Evolutionary conservation across 306 rosid genomes (phyloP).

Genomic region (Prunus dulcis): DNA sequence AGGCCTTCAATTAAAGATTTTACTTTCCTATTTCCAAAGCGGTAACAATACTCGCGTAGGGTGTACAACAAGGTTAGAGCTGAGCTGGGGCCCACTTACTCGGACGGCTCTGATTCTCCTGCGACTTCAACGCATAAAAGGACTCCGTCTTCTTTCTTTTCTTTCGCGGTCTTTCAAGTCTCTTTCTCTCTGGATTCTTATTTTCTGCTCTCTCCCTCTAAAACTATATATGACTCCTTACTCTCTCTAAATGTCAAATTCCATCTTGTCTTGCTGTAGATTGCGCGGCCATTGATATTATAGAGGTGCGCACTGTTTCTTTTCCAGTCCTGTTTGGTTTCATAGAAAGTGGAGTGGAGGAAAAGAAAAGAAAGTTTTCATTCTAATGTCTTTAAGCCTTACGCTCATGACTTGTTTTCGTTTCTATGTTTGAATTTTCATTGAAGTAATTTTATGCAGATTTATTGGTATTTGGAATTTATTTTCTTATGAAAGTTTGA

Average conservation of each 20-base stretch:
- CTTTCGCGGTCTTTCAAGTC: slow-evolving; percentile 18
- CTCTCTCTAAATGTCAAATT: background rate
- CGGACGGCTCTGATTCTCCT: background rate
- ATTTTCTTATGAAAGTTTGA: too few relatives aligned
- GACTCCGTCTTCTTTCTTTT: background rate
- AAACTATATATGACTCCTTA: background rate
- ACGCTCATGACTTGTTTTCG: slow-evolving; percentile 1
- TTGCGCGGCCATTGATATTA: background rate
- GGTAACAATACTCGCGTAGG: background rate
- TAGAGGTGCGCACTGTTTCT: slow-evolving; percentile 9
- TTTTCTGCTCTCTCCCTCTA: slow-evolving; percentile 4
- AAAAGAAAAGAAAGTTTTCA: background rate
- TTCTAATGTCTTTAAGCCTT: background rate
- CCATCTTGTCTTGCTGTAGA: background rate
- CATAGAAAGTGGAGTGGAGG: slow-evolving; percentile 5
- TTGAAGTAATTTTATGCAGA: background rate
- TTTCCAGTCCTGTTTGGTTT: background rate
- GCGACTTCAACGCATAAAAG: background rate
- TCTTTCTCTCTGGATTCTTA: background rate
- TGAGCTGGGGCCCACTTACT: background rate
- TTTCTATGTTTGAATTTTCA: background rate
- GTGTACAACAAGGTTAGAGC: background rate
- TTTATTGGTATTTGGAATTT: background rate
- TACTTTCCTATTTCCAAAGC: background rate
- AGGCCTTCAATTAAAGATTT: background rate